A percentile compares a stretch with the other conserved stretches of the same genome.
phyloP scores from a whole-genome alignment of 2,329 filamentous ascomycete species.

The Arachnomyces sp. region DNA sequence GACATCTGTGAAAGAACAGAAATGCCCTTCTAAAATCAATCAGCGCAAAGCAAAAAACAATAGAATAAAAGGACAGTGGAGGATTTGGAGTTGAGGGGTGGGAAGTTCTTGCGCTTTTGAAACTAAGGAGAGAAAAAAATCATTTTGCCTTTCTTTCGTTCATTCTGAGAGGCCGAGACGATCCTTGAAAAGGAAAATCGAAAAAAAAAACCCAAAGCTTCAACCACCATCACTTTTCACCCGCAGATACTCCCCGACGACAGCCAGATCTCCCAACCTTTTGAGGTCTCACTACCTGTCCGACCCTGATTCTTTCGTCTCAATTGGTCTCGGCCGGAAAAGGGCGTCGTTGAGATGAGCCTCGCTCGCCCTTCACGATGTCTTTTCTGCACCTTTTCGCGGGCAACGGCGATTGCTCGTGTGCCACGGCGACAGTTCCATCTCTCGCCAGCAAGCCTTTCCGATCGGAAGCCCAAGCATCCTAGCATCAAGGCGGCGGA shows the following conservation, averaged over 20 bases:
- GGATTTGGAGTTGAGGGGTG: too few species aligned
- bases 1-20: background rate
- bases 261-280: too few species aligned
- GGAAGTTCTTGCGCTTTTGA: too few species aligned
- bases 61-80: slow-evolving; percentile 2
- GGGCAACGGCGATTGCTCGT: slow-evolving; percentile 29
- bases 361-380: slow-evolving; percentile 40
- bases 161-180: too few species aligned
- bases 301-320: slow-evolving; percentile 2
- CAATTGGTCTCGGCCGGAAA: slow-evolving; percentile 20
- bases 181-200: too few species aligned
- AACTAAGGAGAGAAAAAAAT: too few species aligned
- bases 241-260: too few species aligned
- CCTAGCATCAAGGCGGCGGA: slow-evolving; percentile 30
- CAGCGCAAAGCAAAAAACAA: background rate
- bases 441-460: slow-evolving; percentile 25
- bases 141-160: too few species aligned
- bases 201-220: too few species aligned
- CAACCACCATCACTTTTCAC: too few species aligned
- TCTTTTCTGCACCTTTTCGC: slow-evolving; percentile 42
- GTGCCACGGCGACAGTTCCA: slow-evolving; percentile 44
- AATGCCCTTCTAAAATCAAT: too few species aligned
- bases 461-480: slow-evolving; percentile 32
- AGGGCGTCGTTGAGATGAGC: slow-evolving; percentile 35
- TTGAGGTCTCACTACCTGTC: too few species aligned